Percentiles rank a stretch among this genome's conserved stretches.
Conservation (phyloP, 805 yeast genomes). For the Tetrapisispora namnaoensis region DNA sequence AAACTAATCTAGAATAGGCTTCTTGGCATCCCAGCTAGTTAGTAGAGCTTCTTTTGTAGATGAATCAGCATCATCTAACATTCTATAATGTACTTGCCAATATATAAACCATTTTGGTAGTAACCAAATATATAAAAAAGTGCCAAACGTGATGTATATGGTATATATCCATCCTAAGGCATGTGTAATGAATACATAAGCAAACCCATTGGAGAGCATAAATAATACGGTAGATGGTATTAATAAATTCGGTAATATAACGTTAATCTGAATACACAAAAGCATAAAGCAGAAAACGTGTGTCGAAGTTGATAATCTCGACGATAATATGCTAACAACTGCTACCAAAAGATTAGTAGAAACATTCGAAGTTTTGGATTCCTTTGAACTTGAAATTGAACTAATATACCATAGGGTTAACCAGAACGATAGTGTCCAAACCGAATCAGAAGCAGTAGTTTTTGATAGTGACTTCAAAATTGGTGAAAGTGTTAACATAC, state of each 20-base stretch:
- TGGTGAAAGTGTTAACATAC: conserved; percentile 74
- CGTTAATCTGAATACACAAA: conserved; percentile 29
- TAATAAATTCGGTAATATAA: conserved; percentile 22
- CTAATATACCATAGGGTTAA: conserved; percentile 55
- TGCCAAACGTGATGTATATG: conserved; percentile 9
- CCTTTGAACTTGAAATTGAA: conserved; percentile 4
- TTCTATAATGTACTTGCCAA: conserved; percentile 24
- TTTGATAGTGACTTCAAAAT: conserved; percentile 79
- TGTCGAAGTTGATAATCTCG: conserved; percentile 65
- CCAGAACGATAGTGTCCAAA: conserved; percentile 87
- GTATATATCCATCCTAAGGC: conserved; percentile 18
- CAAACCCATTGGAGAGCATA: conserved; percentile 14
- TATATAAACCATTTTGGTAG: conserved; percentile 24
- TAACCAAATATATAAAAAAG: conserved; percentile 14
- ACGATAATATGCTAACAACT: conserved; percentile 82
- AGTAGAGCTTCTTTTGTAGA: neutral
- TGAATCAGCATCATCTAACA: conserved; percentile 7
- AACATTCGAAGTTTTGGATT: conserved; percentile 37
- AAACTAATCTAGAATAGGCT: conserved; percentile 9
- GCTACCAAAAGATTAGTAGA: conserved; percentile 78
- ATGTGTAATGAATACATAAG: conserved; percentile 16
- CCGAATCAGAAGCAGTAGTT: conserved; percentile 86
- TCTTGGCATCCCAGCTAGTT: conserved; percentile 15
- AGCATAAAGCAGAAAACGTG: conserved; percentile 79
- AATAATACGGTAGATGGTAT: conserved; percentile 12